These are phyloP conservation scores for Candolleomyces eurysporus DNA, from an alignment of 768 basidiomycete genomes.

Conservation along the genomic window DNA sequence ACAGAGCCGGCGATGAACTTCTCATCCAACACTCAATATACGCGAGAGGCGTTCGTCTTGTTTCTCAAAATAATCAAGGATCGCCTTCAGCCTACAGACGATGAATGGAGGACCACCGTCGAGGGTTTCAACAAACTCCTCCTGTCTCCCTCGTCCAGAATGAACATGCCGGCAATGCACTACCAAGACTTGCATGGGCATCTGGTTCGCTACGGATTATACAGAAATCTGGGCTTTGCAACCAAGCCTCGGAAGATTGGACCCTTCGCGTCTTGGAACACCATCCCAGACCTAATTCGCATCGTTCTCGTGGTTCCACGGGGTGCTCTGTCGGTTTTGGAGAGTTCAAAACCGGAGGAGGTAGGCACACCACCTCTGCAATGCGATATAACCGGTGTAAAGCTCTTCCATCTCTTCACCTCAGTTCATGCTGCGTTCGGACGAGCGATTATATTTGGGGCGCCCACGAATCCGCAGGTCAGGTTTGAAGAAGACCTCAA, in stretches of 20 bases:
- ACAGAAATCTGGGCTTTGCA: slow-evolving; percentile 8
- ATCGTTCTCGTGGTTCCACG: slow-evolving; percentile 36
- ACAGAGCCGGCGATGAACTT: slow-evolving; percentile 24
- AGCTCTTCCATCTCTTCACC: slow-evolving; percentile 29
- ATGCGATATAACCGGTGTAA: slow-evolving; percentile 25
- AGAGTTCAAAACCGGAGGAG: slow-evolving; percentile 16
- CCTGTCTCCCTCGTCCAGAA: background rate
- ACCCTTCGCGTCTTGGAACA: slow-evolving; percentile 26
- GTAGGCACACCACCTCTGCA: slow-evolving; percentile 33
- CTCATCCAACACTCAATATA: slow-evolving; percentile 35
- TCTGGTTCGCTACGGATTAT: slow-evolving; percentile 38
- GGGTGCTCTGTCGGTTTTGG: slow-evolving; percentile 20
- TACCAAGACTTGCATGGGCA: slow-evolving; percentile 49
- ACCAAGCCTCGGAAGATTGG: background rate
- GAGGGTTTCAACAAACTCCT: slow-evolving; percentile 26
- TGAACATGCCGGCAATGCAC: slow-evolving; percentile 22
- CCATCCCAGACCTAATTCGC: slow-evolving; percentile 30
- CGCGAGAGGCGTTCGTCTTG: slow-evolving; percentile 44
- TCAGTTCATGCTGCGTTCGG: slow-evolving; percentile 35
- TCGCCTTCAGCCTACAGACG: slow-evolving; percentile 19
- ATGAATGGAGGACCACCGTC: slow-evolving; percentile 45
- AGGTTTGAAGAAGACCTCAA: slow-evolving; percentile 28
- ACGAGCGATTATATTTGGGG: slow-evolving; percentile 10
- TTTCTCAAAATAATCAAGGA: slow-evolving; percentile 40
- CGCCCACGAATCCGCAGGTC: slow-evolving; percentile 4